phyloP scores from a whole-genome alignment of 257 asterid genomes.

The Eucommia ulmoides region DNA sequence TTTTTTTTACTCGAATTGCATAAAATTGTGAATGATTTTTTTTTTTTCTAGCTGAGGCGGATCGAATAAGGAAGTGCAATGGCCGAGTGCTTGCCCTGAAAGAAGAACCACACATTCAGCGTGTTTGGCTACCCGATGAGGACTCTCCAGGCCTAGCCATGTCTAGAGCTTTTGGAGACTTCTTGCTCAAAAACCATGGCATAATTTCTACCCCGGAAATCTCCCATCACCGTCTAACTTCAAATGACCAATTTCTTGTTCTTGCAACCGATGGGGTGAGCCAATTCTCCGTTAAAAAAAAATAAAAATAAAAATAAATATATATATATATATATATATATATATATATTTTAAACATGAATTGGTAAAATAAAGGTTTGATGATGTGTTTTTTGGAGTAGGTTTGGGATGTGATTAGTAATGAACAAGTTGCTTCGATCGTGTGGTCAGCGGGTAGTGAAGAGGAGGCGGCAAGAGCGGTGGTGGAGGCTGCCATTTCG shows the following conservation, averaged over 20 bases:
- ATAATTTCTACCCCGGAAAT: conserved; percentile 59
- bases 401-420: conserved; percentile 87
- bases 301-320: no score
- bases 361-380: no score
- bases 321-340: no score
- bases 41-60: conserved; percentile 71
- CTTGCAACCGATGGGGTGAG: conserved; percentile 82
- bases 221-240: conserved; percentile 35
- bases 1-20: no score
- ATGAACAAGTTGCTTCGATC: conserved; percentile 38
- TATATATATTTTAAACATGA: not conserved
- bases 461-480: conserved; percentile 57
- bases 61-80: conserved; percentile 55
- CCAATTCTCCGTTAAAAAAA: no score
- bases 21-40: no score
- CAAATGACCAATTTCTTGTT: conserved; percentile 56
- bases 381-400: conserved; percentile 9
- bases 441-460: conserved; percentile 31
- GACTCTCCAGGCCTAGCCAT: conserved; percentile 86
- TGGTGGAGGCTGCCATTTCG: conserved; percentile 49
- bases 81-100: conserved; percentile 59
- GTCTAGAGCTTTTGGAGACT: conserved; percentile 83
- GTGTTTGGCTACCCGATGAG: conserved; percentile 73
- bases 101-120: conserved; percentile 54
- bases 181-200: conserved; percentile 52